Evolutionary conservation across 768 basidiomycete genomes (phyloP).

Genomic region (Phanerochaete sordida): DNA sequence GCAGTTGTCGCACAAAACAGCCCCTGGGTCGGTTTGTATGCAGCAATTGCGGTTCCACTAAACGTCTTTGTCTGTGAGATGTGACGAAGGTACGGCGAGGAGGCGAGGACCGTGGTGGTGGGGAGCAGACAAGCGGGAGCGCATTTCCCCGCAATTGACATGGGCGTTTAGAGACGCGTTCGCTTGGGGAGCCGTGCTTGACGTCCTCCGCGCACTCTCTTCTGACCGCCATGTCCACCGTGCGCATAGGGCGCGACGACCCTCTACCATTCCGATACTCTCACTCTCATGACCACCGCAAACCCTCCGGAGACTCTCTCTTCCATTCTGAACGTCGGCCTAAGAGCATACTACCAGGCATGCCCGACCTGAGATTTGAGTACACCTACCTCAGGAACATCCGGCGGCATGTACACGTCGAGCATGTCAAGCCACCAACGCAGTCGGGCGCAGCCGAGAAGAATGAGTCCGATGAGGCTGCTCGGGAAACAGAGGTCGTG

Average conservation of each 20-base stretch:
- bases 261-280: not conserved
- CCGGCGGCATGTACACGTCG: conserved; percentile 46
- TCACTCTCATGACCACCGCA: not conserved
- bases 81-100: too few species aligned
- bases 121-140: not conserved
- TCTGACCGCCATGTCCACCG: not conserved
- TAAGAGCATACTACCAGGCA: conserved; percentile 30
- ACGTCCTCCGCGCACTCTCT: not conserved
- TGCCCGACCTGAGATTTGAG: conserved; percentile 79
- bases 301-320: not conserved
- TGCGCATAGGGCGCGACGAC: conserved; percentile 2
- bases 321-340: not conserved
- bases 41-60: conserved; percentile 1
- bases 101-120: too few species aligned
- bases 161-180: not conserved
- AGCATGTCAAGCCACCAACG: conserved; percentile 10
- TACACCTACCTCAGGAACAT: conserved; percentile 65
- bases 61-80: not conserved
- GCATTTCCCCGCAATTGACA: not conserved
- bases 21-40: not conserved
- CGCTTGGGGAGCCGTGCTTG: not conserved
- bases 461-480: conserved; percentile 24
- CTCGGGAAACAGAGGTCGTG: conserved; percentile 18
- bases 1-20: not conserved
- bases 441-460: conserved; percentile 21